Evolutionary conservation across 1,284 basidiomycete genomes (phyloP), one percentile per base, ranked within the genome.

Genomic region (Peniophora sp.): DNA sequence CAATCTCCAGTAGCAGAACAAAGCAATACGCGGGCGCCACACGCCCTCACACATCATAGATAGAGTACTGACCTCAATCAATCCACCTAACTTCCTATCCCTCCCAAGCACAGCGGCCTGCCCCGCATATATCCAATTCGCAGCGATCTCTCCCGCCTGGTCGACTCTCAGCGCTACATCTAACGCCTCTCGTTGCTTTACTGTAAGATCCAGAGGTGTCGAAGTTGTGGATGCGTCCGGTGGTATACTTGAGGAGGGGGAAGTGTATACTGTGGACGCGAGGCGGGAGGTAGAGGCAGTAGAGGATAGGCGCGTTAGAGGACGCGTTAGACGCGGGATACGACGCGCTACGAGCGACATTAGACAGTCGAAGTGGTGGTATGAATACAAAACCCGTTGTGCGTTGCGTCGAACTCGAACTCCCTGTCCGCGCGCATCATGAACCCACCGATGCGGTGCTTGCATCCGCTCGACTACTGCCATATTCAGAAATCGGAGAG

Each of bases 111-210:
- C 74, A 51, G 78, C 79, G 59, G 85, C 69, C 63, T 96, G 93
- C 2, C 93, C 93, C 59, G 77, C 72, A 69, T 96, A 97, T 48
- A 97, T 97, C 72, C 82, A 93, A 68, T 96, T 96, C 14, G 93
- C 93, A 2, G 92, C 93, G 24, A 95, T 73, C 67, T 97, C 93
- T 3, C 93, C 93, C 0, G 92, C 93, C 58, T 95, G 92, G 67
- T 97, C 92, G 11, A 97, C 88, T 14, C 93, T 78, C 35, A 97
- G 69, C 3, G 85, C 86, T 48, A 67, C 71, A 54, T 85, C 78
- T 45, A 91, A 66, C 12, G 63, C 63, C n/a, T 66, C 54, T 27
- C 75, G 70, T 58, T 86, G 76, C 24, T 66, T 56, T n/a, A 60
- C 55, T 3, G 77, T 68, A 35, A 86, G 63, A 57, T 71, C 63